Evolutionary conservation across 1,284 basidiomycete species (phyloP).

Genomic region (Puccinia novopanici): DNA sequence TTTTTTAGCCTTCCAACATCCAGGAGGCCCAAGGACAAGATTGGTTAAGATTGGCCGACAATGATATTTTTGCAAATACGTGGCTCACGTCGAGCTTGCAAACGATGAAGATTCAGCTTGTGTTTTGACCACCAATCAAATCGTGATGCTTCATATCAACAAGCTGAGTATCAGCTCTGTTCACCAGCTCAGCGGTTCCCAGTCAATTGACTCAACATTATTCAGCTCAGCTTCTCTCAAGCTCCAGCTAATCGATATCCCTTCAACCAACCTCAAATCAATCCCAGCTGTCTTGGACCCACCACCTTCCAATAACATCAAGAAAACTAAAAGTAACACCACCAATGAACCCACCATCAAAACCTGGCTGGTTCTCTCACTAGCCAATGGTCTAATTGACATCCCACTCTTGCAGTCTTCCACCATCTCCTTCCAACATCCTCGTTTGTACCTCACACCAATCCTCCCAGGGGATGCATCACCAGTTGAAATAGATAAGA

Average conservation of each 20-base stretch:
- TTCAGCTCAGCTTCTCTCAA: slow-evolving; percentile 3
- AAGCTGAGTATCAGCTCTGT: slow-evolving; percentile 69
- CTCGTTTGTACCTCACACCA: slow-evolving; percentile 25
- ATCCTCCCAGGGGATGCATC: slow-evolving; percentile 1
- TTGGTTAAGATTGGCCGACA: slow-evolving; percentile 89
- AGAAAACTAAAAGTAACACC: neutral
- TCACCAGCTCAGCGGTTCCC: neutral
- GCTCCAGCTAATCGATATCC: slow-evolving; percentile 40
- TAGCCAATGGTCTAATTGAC: slow-evolving; percentile 41
- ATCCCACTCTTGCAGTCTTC: slow-evolving; percentile 28
- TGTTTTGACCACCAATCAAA: slow-evolving; percentile 74
- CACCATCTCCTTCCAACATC: slow-evolving; percentile 9
- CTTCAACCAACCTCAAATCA: slow-evolving; percentile 19
- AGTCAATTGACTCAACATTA: neutral
- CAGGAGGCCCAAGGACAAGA: slow-evolving; percentile 92
- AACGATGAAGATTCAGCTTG: slow-evolving; percentile 77
- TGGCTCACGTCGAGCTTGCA: slow-evolving; percentile 83
- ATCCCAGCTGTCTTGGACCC: slow-evolving; percentile 25
- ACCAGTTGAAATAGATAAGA: slow-evolving; percentile 6
- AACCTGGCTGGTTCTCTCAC: slow-evolving; percentile 44
- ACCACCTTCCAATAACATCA: neutral
- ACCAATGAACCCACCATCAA: neutral
- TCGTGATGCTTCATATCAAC: slow-evolving; percentile 83
- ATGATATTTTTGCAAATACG: slow-evolving; percentile 81
- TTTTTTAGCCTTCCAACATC: slow-evolving; percentile 73